phyloP scores from a whole-genome alignment of 2,329 filamentous ascomycete genomes.

The Paracoccidioides brasiliensis region DNA sequence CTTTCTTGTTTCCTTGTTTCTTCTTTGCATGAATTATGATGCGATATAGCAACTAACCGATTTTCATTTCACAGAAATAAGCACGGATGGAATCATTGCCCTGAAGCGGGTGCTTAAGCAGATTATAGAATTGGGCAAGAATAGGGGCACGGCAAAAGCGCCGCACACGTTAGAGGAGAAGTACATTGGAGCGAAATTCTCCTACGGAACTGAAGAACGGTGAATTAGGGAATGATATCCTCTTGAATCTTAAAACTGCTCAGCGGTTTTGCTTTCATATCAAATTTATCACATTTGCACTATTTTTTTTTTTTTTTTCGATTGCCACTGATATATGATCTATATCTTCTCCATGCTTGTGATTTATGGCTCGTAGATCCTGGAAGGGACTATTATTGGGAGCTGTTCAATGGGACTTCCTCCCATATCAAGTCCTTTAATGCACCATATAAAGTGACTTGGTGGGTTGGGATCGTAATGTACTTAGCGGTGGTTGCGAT shows the following conservation, averaged over 20 bases:
- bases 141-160: too few species aligned
- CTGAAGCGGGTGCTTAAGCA: constrained; percentile 19
- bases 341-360: too few species aligned
- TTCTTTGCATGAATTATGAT: neutral
- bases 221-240: neutral
- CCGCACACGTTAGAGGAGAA: neutral
- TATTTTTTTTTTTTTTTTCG: neutral
- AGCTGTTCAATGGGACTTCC: too few species aligned
- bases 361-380: too few species aligned
- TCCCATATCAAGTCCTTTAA: too few species aligned
- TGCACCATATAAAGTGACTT: too few species aligned
- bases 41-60: constrained; percentile 15
- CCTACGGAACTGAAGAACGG: neutral
- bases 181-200: neutral
- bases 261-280: neutral
- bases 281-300: neutral
- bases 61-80: constrained; percentile 29
- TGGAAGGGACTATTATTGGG: too few species aligned
- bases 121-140: neutral
- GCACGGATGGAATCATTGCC: constrained; percentile 23
- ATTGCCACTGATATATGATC: neutral
- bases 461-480: too few species aligned
- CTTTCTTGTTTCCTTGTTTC: neutral
- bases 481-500: too few species aligned
- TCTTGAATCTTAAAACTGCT: neutral